phyloP scores from a whole-genome alignment of 495 filamentous ascomycete species.

The Penicillium chermesinum region DNA sequence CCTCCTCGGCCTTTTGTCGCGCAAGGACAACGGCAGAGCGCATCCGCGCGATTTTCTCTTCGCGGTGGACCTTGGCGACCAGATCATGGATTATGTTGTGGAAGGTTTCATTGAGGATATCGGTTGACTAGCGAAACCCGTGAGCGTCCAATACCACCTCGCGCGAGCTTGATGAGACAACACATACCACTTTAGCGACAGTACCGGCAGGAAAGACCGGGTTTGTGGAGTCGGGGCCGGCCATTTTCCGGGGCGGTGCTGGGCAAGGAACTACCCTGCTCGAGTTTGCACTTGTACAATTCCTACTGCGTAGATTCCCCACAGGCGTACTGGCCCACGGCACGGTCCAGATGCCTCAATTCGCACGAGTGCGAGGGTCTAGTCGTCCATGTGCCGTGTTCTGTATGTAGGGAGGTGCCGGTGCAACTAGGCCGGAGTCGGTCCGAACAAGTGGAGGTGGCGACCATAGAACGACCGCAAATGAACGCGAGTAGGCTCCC shows the following conservation, averaged over 20 bases:
- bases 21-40: slow-evolving; percentile 67
- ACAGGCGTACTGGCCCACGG: slow-evolving; percentile 23
- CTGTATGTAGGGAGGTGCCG: slow-evolving; percentile 21
- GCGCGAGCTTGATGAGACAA: background rate
- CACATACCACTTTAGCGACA: slow-evolving; percentile 43
- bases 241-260: slow-evolving; percentile 29
- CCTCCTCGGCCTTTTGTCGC: slow-evolving; percentile 58
- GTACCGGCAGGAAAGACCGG: slow-evolving; percentile 38
- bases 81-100: slow-evolving; percentile 71
- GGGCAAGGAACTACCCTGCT: background rate
- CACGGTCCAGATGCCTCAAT: slow-evolving; percentile 19
- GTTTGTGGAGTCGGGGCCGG: slow-evolving; percentile 32
- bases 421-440: slow-evolving; percentile 12
- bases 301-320: slow-evolving; percentile 15
- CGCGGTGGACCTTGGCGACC: slow-evolving; percentile 64
- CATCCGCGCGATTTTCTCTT: slow-evolving; percentile 68
- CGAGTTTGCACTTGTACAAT: background rate
- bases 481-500: background rate
- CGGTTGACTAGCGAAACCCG: slow-evolving; percentile 31
- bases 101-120: slow-evolving; percentile 61
- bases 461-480: slow-evolving; percentile 7
- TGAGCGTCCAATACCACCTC: background rate
- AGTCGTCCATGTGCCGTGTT: slow-evolving; percentile 28
- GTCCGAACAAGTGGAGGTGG: slow-evolving; percentile 11
- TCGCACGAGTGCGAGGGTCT: slow-evolving; percentile 19